Evolutionary conservation across 495 filamentous ascomycete genomes (phyloP).

Genomic region (Glonium stellatum): DNA sequence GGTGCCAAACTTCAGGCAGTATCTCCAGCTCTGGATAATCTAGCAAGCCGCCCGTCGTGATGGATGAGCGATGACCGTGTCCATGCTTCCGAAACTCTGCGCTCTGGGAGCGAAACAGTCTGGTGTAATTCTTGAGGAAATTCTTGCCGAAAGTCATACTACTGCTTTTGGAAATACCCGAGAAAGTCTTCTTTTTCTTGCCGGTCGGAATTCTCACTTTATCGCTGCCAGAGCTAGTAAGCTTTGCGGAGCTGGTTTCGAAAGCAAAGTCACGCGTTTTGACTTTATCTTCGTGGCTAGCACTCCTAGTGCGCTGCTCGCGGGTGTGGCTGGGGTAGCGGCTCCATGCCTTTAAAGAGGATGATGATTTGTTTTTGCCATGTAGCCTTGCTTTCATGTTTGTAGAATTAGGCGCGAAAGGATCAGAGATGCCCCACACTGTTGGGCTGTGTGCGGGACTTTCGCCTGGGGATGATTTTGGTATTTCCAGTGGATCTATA

Average conservation of each 20-base stretch:
- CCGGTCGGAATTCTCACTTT: background rate
- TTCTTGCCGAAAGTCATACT: slow-evolving; percentile 24
- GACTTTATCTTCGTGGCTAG: slow-evolving; percentile 18
- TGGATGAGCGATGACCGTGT: slow-evolving; percentile 24
- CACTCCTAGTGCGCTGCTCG: slow-evolving; percentile 14
- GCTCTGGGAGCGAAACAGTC: slow-evolving; percentile 26
- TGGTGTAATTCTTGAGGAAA: slow-evolving; percentile 25
- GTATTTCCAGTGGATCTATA: background rate
- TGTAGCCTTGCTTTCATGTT: background rate
- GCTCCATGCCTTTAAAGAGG: slow-evolving; percentile 21
- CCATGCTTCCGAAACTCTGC: slow-evolving; percentile 24
- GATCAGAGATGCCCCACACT: no score
- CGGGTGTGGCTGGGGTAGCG: slow-evolving; percentile 27
- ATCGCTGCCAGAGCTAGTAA: slow-evolving; percentile 6
- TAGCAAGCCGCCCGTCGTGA: slow-evolving; percentile 18
- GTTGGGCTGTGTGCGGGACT: background rate
- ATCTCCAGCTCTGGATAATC: slow-evolving; percentile 30
- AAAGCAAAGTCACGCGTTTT: slow-evolving; percentile 27
- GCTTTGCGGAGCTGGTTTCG: slow-evolving; percentile 6
- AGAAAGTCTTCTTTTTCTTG: slow-evolving; percentile 14
- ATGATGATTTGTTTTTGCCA: no score
- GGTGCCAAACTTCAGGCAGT: slow-evolving; percentile 18
- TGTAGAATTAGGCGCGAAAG: background rate
- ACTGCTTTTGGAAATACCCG: slow-evolving; percentile 18
- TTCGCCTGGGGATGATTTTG: background rate